Conservation (phyloP, 225 moss, liverwort and hornwort genomes). For the Neckera pumila region DNA sequence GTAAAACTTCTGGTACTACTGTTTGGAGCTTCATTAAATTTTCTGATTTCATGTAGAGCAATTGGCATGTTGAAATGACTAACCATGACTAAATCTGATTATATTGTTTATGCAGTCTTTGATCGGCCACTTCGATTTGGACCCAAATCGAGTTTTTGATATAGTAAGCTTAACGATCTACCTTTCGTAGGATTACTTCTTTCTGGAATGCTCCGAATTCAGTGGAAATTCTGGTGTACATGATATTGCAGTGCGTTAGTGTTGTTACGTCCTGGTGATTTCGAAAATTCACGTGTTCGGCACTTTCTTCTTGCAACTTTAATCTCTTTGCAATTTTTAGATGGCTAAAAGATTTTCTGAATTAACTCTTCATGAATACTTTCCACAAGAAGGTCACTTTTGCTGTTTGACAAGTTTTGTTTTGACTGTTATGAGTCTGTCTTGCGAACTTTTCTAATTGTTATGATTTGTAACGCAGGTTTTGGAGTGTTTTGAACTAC, state of each 20-base stretch:
- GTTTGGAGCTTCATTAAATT: not conserved
- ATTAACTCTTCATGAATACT: not conserved
- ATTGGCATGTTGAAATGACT: not conserved
- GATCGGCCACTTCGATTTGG: constrained; percentile 96
- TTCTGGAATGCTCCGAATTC: not conserved
- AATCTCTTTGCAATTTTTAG: not conserved
- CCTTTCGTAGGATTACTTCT: not conserved
- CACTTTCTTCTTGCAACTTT: not conserved
- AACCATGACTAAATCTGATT: not conserved
- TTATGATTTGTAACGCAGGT: constrained; percentile 40
- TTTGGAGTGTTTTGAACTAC: constrained; percentile 93
- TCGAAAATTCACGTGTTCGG: not conserved
- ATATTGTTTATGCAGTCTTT: constrained; percentile 62
- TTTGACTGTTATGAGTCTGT: not conserved
- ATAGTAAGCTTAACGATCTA: constrained; percentile 56
- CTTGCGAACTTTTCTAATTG: not conserved
- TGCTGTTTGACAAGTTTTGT: not conserved
- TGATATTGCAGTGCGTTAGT: not conserved
- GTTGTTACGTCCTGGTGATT: not conserved
- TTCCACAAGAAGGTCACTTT: not conserved
- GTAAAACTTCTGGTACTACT: not conserved
- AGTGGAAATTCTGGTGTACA: not conserved
- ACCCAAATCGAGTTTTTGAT: constrained; percentile 99
- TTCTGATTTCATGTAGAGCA: not conserved
- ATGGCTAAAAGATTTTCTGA: not conserved